Percentiles rank a stretch among this genome's conserved stretches.
Conservation (phyloP, 1,284 basidiomycete genomes). For the Pulveroboletus sp. region DNA sequence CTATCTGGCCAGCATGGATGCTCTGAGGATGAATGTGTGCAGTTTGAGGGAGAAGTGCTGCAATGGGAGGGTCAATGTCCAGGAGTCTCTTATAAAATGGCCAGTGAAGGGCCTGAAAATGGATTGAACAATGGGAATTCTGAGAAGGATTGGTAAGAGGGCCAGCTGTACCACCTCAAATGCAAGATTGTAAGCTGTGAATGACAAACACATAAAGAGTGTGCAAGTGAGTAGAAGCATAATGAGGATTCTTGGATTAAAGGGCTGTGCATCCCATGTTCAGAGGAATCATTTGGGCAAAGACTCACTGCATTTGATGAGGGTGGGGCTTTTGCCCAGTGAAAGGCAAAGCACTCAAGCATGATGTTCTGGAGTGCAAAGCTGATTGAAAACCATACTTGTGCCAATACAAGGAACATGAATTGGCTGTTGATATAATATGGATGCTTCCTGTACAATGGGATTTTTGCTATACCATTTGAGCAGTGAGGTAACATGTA, state of each 20-base stretch:
- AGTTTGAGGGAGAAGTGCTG: too few species aligned
- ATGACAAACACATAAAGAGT: slow-evolving; percentile 26
- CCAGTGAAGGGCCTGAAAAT: too few species aligned
- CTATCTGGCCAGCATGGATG: too few species aligned
- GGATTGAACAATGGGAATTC: too few species aligned
- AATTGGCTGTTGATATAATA: too few species aligned
- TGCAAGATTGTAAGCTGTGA: slow-evolving; percentile 33
- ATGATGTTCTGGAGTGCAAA: slow-evolving; percentile 49
- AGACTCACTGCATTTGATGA: slow-evolving; percentile 21
- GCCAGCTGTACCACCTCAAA: slow-evolving; percentile 42
- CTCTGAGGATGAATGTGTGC: too few species aligned
- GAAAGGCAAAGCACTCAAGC: slow-evolving; percentile 47
- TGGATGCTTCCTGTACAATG: neutral
- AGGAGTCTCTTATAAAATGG: too few species aligned
- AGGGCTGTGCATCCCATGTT: slow-evolving; percentile 16
- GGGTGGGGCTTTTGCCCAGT: neutral
- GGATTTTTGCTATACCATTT: neutral
- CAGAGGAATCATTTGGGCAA: neutral
- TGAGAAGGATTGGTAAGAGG: too few species aligned
- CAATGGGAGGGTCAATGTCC: too few species aligned
- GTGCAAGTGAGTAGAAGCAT: neutral
- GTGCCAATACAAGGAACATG: too few species aligned
- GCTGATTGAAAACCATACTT: too few species aligned
- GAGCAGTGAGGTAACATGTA: slow-evolving; percentile 27
- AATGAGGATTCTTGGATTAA: slow-evolving; percentile 16